Percentiles rank a stretch among this genome's conserved stretches.
Evolutionary conservation across 768 basidiomycete genomes (phyloP).

Genomic region (Termitomyces eurrhizus): DNA sequence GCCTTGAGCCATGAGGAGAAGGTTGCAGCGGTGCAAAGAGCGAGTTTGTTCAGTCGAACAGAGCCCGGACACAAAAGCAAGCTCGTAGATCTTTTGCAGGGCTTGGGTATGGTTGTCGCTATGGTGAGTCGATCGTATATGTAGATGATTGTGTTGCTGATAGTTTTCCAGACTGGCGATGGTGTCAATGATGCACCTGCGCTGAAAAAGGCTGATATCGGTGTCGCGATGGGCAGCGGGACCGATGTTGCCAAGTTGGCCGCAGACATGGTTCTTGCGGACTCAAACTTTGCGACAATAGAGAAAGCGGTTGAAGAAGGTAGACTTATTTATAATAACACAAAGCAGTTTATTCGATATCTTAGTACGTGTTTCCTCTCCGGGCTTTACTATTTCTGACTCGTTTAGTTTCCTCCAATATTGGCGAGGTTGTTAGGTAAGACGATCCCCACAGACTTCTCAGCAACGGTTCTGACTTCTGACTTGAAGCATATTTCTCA

Average conservation of each 20-base stretch:
- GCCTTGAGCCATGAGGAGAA: conserved; percentile 78
- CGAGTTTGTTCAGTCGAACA: conserved; percentile 88
- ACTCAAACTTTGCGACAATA: conserved; percentile 97
- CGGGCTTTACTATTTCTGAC: conserved; percentile 4
- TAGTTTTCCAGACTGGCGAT: conserved; percentile 73
- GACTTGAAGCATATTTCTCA: conserved; percentile 78
- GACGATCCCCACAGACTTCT: conserved; percentile 5
- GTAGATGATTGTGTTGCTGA: conserved; percentile 1
- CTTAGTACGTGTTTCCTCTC: conserved; percentile 59
- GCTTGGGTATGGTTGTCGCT: conserved; percentile 88
- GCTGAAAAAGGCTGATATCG: conserved; percentile 95
- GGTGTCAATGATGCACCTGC: conserved; percentile 99
- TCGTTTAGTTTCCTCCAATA: conserved; percentile 81
- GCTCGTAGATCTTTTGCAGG: conserved; percentile 91
- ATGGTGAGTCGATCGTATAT: conserved; percentile 54
- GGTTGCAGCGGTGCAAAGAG: conserved; percentile 79
- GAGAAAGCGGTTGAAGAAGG: conserved; percentile 97
- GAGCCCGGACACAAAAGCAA: conserved; percentile 95
- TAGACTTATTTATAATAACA: conserved; percentile 97
- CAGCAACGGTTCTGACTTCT: conserved; percentile 18
- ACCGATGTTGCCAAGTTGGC: conserved; percentile 98
- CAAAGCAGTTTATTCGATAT: conserved; percentile 99
- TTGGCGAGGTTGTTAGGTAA: conserved; percentile 89
- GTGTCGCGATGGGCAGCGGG: conserved; percentile 98
- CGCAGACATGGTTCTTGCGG: conserved; percentile 96